Base-by-base conservation (phyloP, 1,284 basidiomycete species). In the Trametes sp. region DNA sequence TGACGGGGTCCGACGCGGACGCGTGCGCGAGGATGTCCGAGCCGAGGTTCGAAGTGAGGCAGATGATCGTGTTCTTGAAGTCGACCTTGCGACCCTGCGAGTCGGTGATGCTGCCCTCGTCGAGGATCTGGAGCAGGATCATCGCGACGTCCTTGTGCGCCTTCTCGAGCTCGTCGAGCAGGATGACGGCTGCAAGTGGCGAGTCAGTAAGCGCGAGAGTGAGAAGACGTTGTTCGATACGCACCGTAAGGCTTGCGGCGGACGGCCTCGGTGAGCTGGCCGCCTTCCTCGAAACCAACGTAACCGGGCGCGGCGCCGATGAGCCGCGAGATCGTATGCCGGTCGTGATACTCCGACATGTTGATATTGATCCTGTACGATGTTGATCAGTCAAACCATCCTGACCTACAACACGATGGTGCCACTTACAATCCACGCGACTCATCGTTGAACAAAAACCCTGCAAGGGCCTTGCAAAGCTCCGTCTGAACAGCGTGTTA, bases 241-340 rank as follows among this genome's bases (percentile, higher is more conserved):
- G 16, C 69, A 91, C 90, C 88, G 68, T 93, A 94, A 3, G 92
- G 94, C 69, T 88, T 90, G 29, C 94, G 82, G 33, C 94, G 82
- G 26, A 96, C 93, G 21, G 92, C 93, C 75, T 96, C 95, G 0
- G 94, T 96, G 50, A 97, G 76, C 72, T 96, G 93, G 24, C 92
- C 95, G 10, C 93, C 94, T 77, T 97, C 94, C 71, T 98, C 95
- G 71, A 95, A 94, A 2, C 96, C 97, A 21, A 98, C 90, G 71
- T 96, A 98, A 8, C 96, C 95, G 6, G 95, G 94, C 0, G 95
- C 93, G 0, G 95, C 93, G 63, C 95, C 96, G 55, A 98, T 94
- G 21, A 98, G 80, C 2, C 95, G 85, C 1, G 94, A 95, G 44
- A 98, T 91, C 0, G 94, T 96, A 72, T 98, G 94, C 62, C 93